Conservation (phyloP, 352 stramenopile genomes). For the Phytophthora vignae region DNA sequence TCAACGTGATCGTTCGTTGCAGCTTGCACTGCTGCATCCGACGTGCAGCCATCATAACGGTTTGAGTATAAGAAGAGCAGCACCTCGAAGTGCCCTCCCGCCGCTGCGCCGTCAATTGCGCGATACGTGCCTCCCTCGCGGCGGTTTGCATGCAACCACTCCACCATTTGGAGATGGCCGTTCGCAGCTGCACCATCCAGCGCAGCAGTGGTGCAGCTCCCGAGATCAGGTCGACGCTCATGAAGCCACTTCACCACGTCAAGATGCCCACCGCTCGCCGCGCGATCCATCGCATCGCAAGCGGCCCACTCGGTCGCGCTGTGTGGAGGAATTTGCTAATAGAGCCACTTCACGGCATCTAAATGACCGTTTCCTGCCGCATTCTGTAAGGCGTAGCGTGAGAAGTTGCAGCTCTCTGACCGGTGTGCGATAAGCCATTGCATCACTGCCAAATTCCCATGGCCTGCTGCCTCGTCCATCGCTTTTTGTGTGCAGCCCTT, state of each 20-base stretch:
- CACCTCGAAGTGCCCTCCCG: constrained; percentile 41
- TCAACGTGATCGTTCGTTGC: constrained; percentile 40
- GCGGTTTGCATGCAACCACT: constrained; percentile 40
- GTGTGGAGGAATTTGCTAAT: constrained; percentile 7
- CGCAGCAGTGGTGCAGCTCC: constrained; percentile 37
- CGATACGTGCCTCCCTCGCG: constrained; percentile 35
- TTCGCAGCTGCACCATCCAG: constrained; percentile 45
- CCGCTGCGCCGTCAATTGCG: constrained; percentile 42
- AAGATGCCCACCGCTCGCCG: constrained; percentile 39
- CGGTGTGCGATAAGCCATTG: constrained; percentile 35
- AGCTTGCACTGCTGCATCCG: constrained; percentile 32
- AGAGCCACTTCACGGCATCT: constrained; percentile 24
- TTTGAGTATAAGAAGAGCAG: constrained; percentile 44
- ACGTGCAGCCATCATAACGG: constrained; percentile 35
- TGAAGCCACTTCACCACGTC: constrained; percentile 47
- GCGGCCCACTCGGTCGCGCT: constrained; percentile 15
- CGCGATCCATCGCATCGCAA: constrained; percentile 42
- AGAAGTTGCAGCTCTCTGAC: constrained; percentile 21
- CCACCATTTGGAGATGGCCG: constrained; percentile 33
- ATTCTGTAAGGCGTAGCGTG: constrained; percentile 22
- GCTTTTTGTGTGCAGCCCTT: constrained; percentile 29
- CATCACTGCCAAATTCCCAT: constrained; percentile 26
- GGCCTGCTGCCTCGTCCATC: constrained; percentile 16
- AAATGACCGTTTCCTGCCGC: constrained; percentile 25
- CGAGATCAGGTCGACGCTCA: constrained; percentile 23